These are phyloP conservation scores for Ceratocystis diversiconidia DNA, from an alignment of 2,329 filamentous ascomycete genomes.

Conservation along the genomic window DNA sequence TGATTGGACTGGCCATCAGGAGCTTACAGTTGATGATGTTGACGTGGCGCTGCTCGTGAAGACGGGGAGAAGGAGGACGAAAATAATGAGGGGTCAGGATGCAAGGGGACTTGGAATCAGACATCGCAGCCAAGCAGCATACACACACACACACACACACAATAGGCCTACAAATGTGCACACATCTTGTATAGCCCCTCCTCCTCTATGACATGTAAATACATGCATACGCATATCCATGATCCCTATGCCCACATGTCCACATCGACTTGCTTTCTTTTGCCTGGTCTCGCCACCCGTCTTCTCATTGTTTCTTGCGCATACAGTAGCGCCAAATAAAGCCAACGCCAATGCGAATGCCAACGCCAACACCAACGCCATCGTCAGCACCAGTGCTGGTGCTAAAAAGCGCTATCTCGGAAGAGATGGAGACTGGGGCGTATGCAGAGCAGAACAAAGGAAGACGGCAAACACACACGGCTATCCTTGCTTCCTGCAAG, in stretches of 20 bases:
- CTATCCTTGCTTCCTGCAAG: background rate
- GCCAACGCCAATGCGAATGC: background rate
- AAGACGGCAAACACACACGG: background rate
- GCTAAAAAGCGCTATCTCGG: conserved; percentile 1
- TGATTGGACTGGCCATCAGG: background rate
- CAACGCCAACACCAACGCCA: no score
- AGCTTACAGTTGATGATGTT: background rate
- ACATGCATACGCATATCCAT: no score
- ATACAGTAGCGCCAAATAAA: background rate
- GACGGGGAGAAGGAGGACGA: background rate
- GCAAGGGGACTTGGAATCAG: background rate
- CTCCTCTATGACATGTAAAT: no score
- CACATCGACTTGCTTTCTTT: background rate
- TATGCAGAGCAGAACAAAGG: background rate
- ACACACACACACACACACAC: no score
- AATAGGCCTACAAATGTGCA: no score
- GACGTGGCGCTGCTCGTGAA: background rate
- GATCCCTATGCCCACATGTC: no score
- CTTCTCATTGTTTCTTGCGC: background rate
- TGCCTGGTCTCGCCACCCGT: background rate
- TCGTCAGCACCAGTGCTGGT: background rate
- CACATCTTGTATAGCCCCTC: no score
- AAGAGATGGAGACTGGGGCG: conserved; percentile 4
- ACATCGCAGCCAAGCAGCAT: background rate
- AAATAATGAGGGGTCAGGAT: background rate